Percentiles rank a stretch among this genome's conserved stretches.
phyloP scores from a whole-genome alignment of 2,329 filamentous ascomycete species.

The Reticulascus tulasneorum region DNA sequence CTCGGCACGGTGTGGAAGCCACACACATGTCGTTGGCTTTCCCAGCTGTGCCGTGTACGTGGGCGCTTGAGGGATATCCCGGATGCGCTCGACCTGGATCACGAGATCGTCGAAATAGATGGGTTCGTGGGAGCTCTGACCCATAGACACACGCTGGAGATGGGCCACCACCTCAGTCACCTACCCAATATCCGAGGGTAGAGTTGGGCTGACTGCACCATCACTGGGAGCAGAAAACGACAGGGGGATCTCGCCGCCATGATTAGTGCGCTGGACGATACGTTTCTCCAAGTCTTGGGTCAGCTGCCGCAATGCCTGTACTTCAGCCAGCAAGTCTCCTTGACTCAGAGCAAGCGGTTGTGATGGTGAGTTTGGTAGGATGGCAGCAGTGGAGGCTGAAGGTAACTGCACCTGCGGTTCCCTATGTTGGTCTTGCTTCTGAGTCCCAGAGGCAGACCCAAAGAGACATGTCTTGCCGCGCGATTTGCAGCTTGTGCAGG shows the following conservation, averaged over 20 bases:
- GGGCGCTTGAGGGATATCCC: conserved; percentile 6
- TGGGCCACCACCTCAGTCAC: background rate
- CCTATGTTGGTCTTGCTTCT: background rate
- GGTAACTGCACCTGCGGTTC: too few species aligned
- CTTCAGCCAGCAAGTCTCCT: background rate
- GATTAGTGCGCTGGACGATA: background rate
- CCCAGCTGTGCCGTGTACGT: conserved; percentile 2
- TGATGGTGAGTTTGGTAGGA: background rate
- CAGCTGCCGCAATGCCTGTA: background rate
- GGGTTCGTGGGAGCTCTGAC: background rate
- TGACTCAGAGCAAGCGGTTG: background rate
- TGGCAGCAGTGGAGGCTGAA: background rate
- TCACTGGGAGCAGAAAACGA: background rate
- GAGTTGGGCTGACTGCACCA: background rate
- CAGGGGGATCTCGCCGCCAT: background rate
- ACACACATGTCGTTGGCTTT: conserved; percentile 21
- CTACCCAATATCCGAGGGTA: background rate
- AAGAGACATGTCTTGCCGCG: conserved; percentile 12
- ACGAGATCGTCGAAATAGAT: background rate
- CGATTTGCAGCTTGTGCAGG: conserved; percentile 22
- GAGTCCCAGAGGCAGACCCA: background rate
- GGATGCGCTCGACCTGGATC: conserved; percentile 12
- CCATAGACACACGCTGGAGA: background rate
- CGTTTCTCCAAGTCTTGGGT: conserved; percentile 1
- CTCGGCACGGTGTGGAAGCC: conserved; percentile 29